Evolutionary conservation across 768 basidiomycete species (phyloP).

Genomic region (Pleurotus ostreatus): DNA sequence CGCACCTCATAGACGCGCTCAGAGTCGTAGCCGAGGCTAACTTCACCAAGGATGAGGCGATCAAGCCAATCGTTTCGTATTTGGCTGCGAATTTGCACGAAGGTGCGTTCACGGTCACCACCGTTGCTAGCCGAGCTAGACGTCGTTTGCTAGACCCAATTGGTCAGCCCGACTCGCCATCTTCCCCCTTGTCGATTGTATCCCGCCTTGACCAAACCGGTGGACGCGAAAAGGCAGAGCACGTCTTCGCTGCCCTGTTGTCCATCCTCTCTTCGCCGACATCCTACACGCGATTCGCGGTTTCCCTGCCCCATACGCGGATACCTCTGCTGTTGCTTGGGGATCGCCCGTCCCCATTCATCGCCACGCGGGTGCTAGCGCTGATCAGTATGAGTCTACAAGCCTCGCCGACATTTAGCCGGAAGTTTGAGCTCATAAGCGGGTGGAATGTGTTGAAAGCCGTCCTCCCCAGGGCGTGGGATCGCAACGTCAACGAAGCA

Average conservation of each 20-base stretch:
- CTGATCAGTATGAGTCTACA: conserved; percentile 56
- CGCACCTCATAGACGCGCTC: conserved; percentile 55
- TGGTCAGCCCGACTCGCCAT: conserved; percentile 38
- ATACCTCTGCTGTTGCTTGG: conserved; percentile 79
- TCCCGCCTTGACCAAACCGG: conserved; percentile 49
- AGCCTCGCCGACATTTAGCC: conserved; percentile 57
- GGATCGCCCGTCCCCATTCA: conserved; percentile 58
- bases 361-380: conserved; percentile 55
- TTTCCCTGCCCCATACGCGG: conserved; percentile 72
- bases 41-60: conserved; percentile 69
- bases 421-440: conserved; percentile 81
- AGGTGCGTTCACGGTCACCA: conserved; percentile 30
- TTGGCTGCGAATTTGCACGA: conserved; percentile 76
- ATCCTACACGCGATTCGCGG: conserved; percentile 66
- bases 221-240: conserved; percentile 58
- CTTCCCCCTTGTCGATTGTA: conserved; percentile 35
- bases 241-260: conserved; percentile 62
- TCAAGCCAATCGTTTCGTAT: conserved; percentile 86
- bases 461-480: conserved; percentile 69
- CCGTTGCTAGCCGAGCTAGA: background rate
- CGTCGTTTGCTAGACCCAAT: background rate
- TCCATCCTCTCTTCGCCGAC: conserved; percentile 52
- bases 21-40: conserved; percentile 55
- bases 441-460: conserved; percentile 78
- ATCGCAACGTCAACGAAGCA: conserved; percentile 56